phyloP scores from a whole-genome alignment of 2,329 filamentous ascomycete species.

The Ophiosphaerella narmari region DNA sequence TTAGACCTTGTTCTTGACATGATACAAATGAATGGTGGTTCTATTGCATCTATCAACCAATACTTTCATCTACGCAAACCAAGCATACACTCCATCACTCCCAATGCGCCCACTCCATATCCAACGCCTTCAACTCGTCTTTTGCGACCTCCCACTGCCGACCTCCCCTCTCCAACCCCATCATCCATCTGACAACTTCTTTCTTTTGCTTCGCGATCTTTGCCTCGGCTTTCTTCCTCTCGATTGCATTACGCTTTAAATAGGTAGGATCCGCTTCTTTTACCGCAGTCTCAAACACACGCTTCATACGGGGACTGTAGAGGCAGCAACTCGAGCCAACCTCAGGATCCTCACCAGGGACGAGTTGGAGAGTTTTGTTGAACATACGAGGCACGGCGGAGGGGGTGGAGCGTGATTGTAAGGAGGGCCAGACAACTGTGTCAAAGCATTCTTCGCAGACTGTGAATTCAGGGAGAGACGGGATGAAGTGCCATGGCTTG shows the following conservation, averaged over 20 bases:
- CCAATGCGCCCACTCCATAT: constrained; percentile 37
- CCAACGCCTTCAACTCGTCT: constrained; percentile 27
- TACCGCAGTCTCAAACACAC: constrained; percentile 70
- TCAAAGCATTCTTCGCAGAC: constrained; percentile 88
- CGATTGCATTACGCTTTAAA: constrained; percentile 64
- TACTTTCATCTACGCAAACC: too few species aligned
- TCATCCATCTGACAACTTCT: constrained; percentile 29
- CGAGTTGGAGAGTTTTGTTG: constrained; percentile 61
- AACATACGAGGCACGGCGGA: constrained; percentile 38
- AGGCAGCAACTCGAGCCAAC: constrained; percentile 69
- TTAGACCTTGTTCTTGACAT: too few species aligned
- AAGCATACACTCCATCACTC: constrained; percentile 19
- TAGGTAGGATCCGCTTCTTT: constrained; percentile 68
- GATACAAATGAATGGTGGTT: too few species aligned
- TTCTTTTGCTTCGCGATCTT: constrained; percentile 54
- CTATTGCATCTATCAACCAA: too few species aligned
- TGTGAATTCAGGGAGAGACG: constrained; percentile 74
- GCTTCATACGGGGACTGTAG: constrained; percentile 79
- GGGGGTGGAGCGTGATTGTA: constrained; percentile 54
- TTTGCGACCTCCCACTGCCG: constrained; percentile 31
- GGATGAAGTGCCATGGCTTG: constrained; percentile 77
- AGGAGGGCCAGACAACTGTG: constrained; percentile 73
- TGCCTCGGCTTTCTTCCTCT: constrained; percentile 46
- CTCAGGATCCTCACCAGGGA: constrained; percentile 54
- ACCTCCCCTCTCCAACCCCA: constrained; percentile 26